Percentiles rank a stretch among this genome's conserved stretches.
Evolutionary conservation across 2,329 filamentous ascomycete genomes (phyloP).

Genomic region (Exophiala mesophila): DNA sequence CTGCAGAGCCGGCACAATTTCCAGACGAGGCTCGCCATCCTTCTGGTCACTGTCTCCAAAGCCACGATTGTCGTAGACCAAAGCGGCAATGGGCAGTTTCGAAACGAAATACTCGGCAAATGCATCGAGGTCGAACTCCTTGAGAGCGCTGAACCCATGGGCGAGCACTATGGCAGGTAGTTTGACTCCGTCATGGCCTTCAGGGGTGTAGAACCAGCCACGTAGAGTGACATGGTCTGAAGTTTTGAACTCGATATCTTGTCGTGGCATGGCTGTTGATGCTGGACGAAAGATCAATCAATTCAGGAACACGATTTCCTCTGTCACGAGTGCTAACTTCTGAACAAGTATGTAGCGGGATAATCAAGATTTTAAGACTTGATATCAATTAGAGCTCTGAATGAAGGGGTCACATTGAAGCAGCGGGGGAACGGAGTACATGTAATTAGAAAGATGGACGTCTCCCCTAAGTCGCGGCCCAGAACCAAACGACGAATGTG

Average conservation of each 20-base stretch:
- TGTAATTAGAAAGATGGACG: too few relatives aligned
- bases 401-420: too few relatives aligned
- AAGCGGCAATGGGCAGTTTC: constrained; percentile 19
- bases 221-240: constrained; percentile 24
- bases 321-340: too few relatives aligned
- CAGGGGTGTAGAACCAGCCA: constrained; percentile 23
- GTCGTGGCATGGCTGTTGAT: constrained; percentile 21
- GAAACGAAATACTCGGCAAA: constrained; percentile 24
- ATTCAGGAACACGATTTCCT: too few relatives aligned
- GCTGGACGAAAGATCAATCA: too few relatives aligned
- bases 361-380: too few relatives aligned
- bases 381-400: too few relatives aligned
- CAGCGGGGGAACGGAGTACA: too few relatives aligned
- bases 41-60: constrained; percentile 31
- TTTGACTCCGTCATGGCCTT: constrained; percentile 12
- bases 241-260: constrained; percentile 26
- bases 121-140: constrained; percentile 25
- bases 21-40: constrained; percentile 33
- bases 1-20: constrained; percentile 32
- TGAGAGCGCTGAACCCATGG: constrained; percentile 26
- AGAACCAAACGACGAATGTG: too few relatives aligned
- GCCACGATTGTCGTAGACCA: constrained; percentile 34
- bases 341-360: too few relatives aligned
- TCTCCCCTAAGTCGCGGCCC: too few relatives aligned
- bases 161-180: constrained; percentile 24